These are phyloP conservation scores for Nicotiana obtusifolia DNA, from an alignment of 257 asterid species.

Conservation along the genomic window DNA sequence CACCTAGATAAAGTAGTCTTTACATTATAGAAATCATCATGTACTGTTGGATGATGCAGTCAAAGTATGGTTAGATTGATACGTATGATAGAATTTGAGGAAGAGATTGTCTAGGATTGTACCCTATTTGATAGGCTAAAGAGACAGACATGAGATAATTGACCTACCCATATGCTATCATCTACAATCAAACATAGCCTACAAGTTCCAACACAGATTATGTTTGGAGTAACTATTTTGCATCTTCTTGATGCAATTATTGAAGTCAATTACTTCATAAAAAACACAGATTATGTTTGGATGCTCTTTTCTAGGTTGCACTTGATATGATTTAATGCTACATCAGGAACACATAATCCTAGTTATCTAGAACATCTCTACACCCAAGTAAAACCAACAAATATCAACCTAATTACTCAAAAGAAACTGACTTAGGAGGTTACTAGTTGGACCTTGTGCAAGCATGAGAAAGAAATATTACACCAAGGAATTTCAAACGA, in stretches of 20 bases:
- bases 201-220: background rate
- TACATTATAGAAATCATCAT: background rate
- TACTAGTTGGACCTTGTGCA: background rate
- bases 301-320: background rate
- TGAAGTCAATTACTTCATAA: too few species aligned
- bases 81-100: background rate
- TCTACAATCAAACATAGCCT: background rate
- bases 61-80: background rate
- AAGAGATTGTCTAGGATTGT: background rate
- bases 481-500: background rate
- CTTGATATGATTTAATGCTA: constrained; percentile 2
- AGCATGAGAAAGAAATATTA: background rate
- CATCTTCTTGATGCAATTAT: too few species aligned
- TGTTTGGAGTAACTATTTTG: background rate
- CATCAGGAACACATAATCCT: background rate
- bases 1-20: background rate
- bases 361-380: background rate
- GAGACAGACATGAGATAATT: background rate
- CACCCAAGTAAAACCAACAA: background rate
- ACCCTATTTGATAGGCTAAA: background rate
- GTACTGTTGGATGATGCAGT: background rate
- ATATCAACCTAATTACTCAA: background rate
- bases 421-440: background rate
- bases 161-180: constrained; percentile 2
- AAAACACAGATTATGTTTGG: background rate